These are phyloP conservation scores for Pichia cephalocereana DNA, from an alignment of 805 yeast genomes.

Conservation along the genomic window DNA sequence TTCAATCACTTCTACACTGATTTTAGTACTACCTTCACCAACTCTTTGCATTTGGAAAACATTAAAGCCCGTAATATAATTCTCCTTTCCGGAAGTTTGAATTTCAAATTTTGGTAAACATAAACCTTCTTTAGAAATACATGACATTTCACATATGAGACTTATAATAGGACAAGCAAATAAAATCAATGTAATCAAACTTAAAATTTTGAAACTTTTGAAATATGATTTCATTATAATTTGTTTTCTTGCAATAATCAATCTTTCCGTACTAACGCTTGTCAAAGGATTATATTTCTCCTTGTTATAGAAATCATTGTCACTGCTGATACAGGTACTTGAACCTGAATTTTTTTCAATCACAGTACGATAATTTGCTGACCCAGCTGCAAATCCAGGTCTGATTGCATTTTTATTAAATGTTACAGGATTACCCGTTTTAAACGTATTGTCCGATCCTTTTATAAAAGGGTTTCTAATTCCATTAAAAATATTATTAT, in stretches of 20 bases:
- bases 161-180: constrained; percentile 19
- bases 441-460: neutral
- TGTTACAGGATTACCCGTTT: neutral
- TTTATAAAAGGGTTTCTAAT: neutral
- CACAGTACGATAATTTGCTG: neutral
- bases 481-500: neutral
- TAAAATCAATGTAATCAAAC: constrained; percentile 17
- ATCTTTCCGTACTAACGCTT: neutral
- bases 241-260: constrained; percentile 4
- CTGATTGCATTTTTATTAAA: neutral
- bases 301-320: neutral
- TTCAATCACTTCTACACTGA: neutral
- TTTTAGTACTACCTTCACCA: too few relatives aligned
- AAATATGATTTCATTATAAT: constrained; percentile 14
- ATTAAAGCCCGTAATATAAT: neutral
- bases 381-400: neutral
- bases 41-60: neutral
- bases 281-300: neutral
- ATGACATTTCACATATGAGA: constrained; percentile 22
- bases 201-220: constrained; percentile 15
- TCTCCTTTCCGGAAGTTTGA: constrained; percentile 12
- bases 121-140: constrained; percentile 21
- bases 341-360: neutral
- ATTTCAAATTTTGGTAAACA: constrained; percentile 39
- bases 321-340: neutral